Conservation (phyloP, 2,329 filamentous ascomycete genomes). For the Cordyceps fumosorosea region DNA sequence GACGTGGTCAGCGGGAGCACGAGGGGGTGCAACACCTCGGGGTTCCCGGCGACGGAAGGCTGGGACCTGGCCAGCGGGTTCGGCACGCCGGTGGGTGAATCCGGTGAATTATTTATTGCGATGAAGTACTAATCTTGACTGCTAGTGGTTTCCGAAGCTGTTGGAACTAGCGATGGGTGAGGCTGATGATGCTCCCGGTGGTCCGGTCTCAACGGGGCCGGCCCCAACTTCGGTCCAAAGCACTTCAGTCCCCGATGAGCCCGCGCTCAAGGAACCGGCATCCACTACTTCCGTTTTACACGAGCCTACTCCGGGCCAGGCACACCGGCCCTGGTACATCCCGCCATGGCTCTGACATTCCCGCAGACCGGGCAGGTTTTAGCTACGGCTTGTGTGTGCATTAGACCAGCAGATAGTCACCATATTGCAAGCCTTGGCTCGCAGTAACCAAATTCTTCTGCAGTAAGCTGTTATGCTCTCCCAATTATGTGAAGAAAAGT, state of each 20-base stretch:
- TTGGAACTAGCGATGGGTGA: background rate
- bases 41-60: background rate
- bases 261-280: no score
- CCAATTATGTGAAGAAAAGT: no score
- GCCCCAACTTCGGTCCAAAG: background rate
- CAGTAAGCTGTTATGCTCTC: no score
- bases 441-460: no score
- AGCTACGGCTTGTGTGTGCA: background rate
- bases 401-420: no score
- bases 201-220: background rate
- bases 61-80: constrained; percentile 9
- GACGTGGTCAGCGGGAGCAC: constrained; percentile 6
- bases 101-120: fast-evolving
- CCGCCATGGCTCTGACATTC: background rate
- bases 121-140: background rate
- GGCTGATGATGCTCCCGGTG: background rate
- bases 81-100: constrained; percentile 5
- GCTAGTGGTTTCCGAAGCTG: constrained; percentile 7
- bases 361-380: background rate
- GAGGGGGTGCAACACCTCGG: constrained; percentile 1
- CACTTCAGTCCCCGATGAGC: no score
- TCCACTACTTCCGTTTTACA: background rate
- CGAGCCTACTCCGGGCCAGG: background rate
- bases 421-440: no score
- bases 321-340: constrained; percentile 8